A percentile compares a stretch with the other conserved stretches of the same genome.
Conservation (phyloP, 345 rosid species). For the Linum lewisii region DNA sequence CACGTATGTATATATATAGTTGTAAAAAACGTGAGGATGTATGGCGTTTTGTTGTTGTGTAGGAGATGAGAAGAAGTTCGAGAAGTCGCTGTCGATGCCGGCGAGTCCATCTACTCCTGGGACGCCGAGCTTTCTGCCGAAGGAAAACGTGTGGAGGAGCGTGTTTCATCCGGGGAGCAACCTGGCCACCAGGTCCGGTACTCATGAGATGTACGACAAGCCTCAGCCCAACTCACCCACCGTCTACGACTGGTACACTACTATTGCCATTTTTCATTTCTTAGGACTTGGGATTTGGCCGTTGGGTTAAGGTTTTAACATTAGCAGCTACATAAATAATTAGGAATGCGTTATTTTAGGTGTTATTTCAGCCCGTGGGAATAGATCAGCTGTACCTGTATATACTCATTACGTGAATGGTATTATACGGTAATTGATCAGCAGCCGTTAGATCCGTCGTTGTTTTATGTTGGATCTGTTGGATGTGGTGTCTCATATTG, state of each 20-base stretch:
- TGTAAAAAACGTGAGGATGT: slow-evolving; percentile 1
- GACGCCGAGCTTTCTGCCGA: slow-evolving; percentile 47
- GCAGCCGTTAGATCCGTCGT: slow-evolving; percentile 4
- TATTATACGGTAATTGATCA: not conserved
- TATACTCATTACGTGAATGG: too few species aligned
- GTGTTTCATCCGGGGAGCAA: slow-evolving; percentile 95
- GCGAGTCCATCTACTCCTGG: slow-evolving; percentile 48
- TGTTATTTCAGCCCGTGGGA: slow-evolving; percentile 39
- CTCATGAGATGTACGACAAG: slow-evolving; percentile 51
- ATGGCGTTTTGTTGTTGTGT: not conserved
- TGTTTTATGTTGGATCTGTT: slow-evolving; percentile 1
- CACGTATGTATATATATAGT: too few species aligned
- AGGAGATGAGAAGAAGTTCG: slow-evolving; percentile 35
- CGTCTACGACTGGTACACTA: slow-evolving; percentile 73
- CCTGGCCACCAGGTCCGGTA: slow-evolving; percentile 66
- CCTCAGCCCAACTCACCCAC: slow-evolving; percentile 89
- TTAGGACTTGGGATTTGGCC: slow-evolving; percentile 25
- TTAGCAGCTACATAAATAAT: slow-evolving; percentile 34
- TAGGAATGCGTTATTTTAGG: slow-evolving; percentile 16
- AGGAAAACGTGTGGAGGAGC: slow-evolving; percentile 96
- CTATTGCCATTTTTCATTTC: not conserved
- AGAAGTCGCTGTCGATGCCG: slow-evolving; percentile 59
- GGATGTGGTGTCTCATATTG: slow-evolving; percentile 1
- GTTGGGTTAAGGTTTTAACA: too few species aligned
- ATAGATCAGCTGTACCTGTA: slow-evolving; percentile 16